A percentile compares a stretch with the other conserved stretches of the same genome.
Conservation (phyloP, 169 alveolate species). For the Cryptosporidium tyzzeri region DNA sequence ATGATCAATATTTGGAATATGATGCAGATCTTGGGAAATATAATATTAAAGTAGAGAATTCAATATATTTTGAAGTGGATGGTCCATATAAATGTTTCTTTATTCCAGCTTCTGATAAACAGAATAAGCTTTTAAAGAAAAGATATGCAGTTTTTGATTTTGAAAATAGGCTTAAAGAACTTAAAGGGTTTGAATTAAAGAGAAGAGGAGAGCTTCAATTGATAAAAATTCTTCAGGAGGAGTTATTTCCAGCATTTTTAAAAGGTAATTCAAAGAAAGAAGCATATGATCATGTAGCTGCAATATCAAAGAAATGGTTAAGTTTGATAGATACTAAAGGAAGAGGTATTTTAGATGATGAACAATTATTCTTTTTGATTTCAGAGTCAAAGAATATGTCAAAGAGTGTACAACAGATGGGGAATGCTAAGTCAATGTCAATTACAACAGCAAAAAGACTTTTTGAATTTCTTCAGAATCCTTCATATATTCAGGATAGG, state of each 20-base stretch:
- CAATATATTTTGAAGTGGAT: conserved; percentile 98
- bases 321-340: conserved; percentile 92
- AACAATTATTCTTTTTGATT: conserved; percentile 92
- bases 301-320: conserved; percentile 93
- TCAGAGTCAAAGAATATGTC: conserved; percentile 92
- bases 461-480: conserved; percentile 91
- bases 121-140: conserved; percentile 94
- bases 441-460: conserved; percentile 95
- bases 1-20: conserved; percentile 92
- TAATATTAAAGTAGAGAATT: conserved; percentile 91
- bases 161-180: conserved; percentile 93
- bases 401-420: conserved; percentile 92
- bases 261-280: conserved; percentile 93
- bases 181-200: conserved; percentile 97
- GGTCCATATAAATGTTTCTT: conserved; percentile 99
- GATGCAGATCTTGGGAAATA: conserved; percentile 81
- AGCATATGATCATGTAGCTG: conserved; percentile 94
- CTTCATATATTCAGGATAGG: conserved; percentile 84
- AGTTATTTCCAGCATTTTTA: conserved; percentile 94
- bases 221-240: conserved; percentile 96
- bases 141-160: conserved; percentile 96
- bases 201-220: conserved; percentile 98
- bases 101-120: conserved; percentile 98
- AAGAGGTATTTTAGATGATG: conserved; percentile 88
- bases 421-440: conserved; percentile 92